A percentile compares a stretch with the other conserved stretches of the same genome.
Evolutionary conservation across 129 eudicot species (phyloP).

Genomic region (Flaveria linearis): DNA sequence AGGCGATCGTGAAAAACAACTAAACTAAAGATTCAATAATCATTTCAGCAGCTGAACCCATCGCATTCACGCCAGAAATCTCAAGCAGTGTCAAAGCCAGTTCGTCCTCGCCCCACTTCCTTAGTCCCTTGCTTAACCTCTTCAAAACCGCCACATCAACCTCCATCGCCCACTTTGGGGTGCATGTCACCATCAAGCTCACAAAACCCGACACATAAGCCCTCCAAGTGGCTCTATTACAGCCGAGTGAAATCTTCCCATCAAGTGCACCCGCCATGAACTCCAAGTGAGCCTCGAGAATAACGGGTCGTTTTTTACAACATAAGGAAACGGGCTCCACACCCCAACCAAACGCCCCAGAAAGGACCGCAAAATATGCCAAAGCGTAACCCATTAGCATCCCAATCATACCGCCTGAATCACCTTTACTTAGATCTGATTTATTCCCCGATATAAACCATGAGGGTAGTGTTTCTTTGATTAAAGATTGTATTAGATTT

Average conservation of each 20-base stretch:
- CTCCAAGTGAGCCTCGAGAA: constrained; percentile 63
- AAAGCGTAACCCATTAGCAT: constrained; percentile 80
- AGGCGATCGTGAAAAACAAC: not conserved
- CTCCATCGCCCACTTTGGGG: constrained; percentile 70
- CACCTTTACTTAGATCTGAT: constrained; percentile 42
- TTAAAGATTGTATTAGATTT: constrained; percentile 53
- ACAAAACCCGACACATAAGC: constrained; percentile 76
- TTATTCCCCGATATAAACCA: constrained; percentile 74
- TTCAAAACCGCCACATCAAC: constrained; percentile 72
- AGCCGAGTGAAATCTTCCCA: constrained; percentile 83
- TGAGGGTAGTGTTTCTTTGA: constrained; percentile 76
- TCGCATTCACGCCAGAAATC: constrained; percentile 65
- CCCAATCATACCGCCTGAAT: constrained; percentile 59
- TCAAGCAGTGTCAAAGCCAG: constrained; percentile 74
- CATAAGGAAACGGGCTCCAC: constrained; percentile 46
- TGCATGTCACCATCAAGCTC: constrained; percentile 78
- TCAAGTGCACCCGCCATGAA: constrained; percentile 75
- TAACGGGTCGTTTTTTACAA: constrained; percentile 47
- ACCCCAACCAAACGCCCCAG: constrained; percentile 82
- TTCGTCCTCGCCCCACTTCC: constrained; percentile 84
- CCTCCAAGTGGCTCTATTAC: constrained; percentile 80
- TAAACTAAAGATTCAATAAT: constrained; percentile 48
- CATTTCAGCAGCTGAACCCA: constrained; percentile 97
- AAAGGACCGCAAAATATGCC: constrained; percentile 74
- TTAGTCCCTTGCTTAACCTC: constrained; percentile 74